phyloP scores from a whole-genome alignment of 164 flowering plant genomes.

The Aristolochia californica region DNA sequence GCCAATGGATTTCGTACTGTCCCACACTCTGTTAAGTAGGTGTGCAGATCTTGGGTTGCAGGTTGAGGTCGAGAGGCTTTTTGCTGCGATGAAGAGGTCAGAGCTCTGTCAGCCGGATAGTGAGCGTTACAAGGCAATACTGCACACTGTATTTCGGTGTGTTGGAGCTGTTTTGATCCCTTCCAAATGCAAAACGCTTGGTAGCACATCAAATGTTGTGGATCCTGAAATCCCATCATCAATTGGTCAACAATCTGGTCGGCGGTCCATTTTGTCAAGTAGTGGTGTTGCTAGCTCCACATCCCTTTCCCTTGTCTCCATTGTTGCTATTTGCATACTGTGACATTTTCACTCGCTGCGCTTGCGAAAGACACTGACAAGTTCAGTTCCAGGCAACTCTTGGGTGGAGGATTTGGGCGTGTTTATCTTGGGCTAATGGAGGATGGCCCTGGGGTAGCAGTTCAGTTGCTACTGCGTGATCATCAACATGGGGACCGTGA shows the following conservation, averaged over 20 bases:
- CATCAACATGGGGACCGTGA: constrained; percentile 76
- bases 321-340: constrained; percentile 62
- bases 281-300: constrained; percentile 60
- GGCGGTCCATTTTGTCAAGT: constrained; percentile 56
- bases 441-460: constrained; percentile 71
- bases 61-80: too few species aligned
- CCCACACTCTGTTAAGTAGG: too few species aligned
- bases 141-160: constrained; percentile 46
- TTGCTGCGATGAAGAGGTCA: too few species aligned
- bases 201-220: constrained; percentile 58
- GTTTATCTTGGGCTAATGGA: constrained; percentile 70
- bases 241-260: constrained; percentile 57
- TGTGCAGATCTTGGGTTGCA: too few species aligned
- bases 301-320: constrained; percentile 60
- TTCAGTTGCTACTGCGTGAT: constrained; percentile 71
- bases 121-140: too few species aligned
- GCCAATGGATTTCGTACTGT: too few species aligned
- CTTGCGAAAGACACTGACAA: constrained; percentile 79
- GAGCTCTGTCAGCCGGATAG: too few species aligned
- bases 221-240: constrained; percentile 64
- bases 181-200: constrained; percentile 53
- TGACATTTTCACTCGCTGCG: constrained; percentile 65
- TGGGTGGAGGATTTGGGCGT: constrained; percentile 96
- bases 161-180: constrained; percentile 42
- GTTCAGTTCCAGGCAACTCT: constrained; percentile 55